Evolutionary conservation across 1,284 basidiomycete species (phyloP).

Genomic region (Ganoderma meredithae): DNA sequence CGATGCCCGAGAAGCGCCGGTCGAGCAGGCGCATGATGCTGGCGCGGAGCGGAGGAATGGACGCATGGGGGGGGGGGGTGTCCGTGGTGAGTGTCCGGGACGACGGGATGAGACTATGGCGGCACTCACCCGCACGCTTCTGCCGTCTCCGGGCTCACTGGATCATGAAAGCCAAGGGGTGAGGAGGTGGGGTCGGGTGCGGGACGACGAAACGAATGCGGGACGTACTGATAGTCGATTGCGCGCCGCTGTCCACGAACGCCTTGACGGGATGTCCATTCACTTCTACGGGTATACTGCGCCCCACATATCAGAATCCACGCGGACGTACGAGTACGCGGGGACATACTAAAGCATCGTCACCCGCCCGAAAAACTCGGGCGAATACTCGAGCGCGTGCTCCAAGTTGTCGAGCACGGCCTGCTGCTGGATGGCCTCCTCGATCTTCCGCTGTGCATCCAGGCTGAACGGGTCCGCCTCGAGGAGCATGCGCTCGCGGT

Average conservation of each 20-base stretch:
- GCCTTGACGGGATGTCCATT: conserved; percentile 93
- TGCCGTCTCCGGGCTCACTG: conserved; percentile 95
- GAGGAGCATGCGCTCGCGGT: conserved; percentile 72
- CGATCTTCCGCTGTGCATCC: conserved; percentile 92
- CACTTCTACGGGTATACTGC: conserved; percentile 86
- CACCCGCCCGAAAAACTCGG: conserved; percentile 94
- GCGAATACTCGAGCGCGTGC: conserved; percentile 91
- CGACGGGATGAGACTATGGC: background rate
- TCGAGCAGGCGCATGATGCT: conserved; percentile 95
- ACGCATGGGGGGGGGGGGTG: too few relatives aligned
- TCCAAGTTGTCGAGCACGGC: conserved; percentile 92
- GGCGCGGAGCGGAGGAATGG: too few relatives aligned
- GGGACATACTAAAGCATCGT: conserved; percentile 91
- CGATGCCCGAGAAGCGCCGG: conserved; percentile 88
- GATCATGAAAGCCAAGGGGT: conserved; percentile 18
- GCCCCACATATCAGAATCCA: conserved; percentile 9
- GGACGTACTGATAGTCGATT: conserved; percentile 91
- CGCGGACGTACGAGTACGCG: conserved; percentile 11
- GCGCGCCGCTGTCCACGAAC: conserved; percentile 98
- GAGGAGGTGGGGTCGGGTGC: conserved; percentile 12
- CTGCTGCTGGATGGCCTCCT: conserved; percentile 92
- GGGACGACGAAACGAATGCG: conserved; percentile 4
- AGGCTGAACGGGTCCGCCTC: conserved; percentile 91
- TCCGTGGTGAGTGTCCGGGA: too few relatives aligned
- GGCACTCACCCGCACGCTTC: conserved; percentile 84